These are phyloP conservation scores for Hypericum androsaemum DNA, from an alignment of 345 rosid genomes.

Conservation along the genomic window DNA sequence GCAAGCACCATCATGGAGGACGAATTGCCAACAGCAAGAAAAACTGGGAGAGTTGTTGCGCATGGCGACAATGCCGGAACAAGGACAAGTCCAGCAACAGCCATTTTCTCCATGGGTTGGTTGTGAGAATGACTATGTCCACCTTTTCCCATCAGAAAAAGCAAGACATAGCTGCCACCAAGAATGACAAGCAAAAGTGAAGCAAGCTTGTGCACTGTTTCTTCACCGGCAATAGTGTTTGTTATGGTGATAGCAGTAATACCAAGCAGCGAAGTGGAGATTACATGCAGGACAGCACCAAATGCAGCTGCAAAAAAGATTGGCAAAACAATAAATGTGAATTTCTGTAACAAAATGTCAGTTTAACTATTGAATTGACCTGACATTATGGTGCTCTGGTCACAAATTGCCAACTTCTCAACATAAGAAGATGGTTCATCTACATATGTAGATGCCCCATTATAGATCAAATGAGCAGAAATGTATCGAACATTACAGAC, in stretches of 20 bases:
- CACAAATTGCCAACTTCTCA: too few species aligned
- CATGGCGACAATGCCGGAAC: constrained; percentile 98
- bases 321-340: not conserved
- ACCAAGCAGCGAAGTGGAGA: constrained; percentile 93
- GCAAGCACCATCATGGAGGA: constrained; percentile 96
- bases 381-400: too few species aligned
- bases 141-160: constrained; percentile 85
- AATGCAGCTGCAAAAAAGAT: constrained; percentile 68
- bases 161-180: constrained; percentile 76
- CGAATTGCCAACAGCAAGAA: constrained; percentile 94
- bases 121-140: constrained; percentile 90
- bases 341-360: too few species aligned
- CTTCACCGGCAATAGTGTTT: constrained; percentile 98
- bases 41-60: constrained; percentile 96
- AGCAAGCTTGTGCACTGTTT: constrained; percentile 96
- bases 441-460: too few species aligned
- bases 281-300: constrained; percentile 92
- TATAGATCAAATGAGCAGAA: too few species aligned
- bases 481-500: too few species aligned
- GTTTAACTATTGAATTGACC: not conserved
- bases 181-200: constrained; percentile 87
- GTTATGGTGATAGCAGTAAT: constrained; percentile 93
- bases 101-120: constrained; percentile 99
- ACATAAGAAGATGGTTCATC: too few species aligned
- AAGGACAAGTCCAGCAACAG: constrained; percentile 93